phyloP scores from a whole-genome alignment of 805 yeast species.

The Saccharomycopsis capsularis region DNA sequence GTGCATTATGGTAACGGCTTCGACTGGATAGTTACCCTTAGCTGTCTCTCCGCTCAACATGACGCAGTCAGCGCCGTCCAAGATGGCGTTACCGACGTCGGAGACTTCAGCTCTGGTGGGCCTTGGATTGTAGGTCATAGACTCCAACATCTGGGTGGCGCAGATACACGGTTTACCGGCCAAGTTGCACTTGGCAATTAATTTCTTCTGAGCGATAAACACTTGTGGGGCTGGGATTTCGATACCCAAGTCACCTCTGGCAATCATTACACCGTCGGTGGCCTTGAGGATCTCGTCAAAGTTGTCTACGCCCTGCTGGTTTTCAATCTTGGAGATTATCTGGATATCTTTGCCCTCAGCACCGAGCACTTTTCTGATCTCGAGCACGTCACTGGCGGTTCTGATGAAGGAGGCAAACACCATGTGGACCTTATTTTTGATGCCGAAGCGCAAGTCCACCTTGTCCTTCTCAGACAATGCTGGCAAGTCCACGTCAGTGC shows the following conservation, averaged over 20 bases:
- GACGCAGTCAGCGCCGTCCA: slow-evolving; percentile 99
- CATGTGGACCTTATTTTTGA: slow-evolving; percentile 96
- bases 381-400: slow-evolving; percentile 80
- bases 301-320: slow-evolving; percentile 99
- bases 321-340: slow-evolving; percentile 96
- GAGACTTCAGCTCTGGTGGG: slow-evolving; percentile 99
- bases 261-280: slow-evolving; percentile 99
- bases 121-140: slow-evolving; percentile 99
- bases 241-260: slow-evolving; percentile 99
- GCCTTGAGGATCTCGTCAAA: slow-evolving; percentile 90
- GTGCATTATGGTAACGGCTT: slow-evolving; percentile 98
- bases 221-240: slow-evolving; percentile 99
- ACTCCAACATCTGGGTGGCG: slow-evolving; percentile 99
- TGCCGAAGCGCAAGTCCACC: slow-evolving; percentile 89
- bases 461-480: slow-evolving; percentile 96
- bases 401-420: slow-evolving; percentile 97
- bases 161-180: slow-evolving; percentile 99
- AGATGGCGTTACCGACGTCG: slow-evolving; percentile 97
- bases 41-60: slow-evolving; percentile 99
- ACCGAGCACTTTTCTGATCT: slow-evolving; percentile 91
- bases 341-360: slow-evolving; percentile 95
- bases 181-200: slow-evolving; percentile 97
- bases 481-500: slow-evolving; percentile 97
- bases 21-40: slow-evolving; percentile 96
- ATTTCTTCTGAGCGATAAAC: slow-evolving; percentile 96